Base-by-base conservation (phyloP, 768 basidiomycete species). In the Leccinum obscurum region DNA sequence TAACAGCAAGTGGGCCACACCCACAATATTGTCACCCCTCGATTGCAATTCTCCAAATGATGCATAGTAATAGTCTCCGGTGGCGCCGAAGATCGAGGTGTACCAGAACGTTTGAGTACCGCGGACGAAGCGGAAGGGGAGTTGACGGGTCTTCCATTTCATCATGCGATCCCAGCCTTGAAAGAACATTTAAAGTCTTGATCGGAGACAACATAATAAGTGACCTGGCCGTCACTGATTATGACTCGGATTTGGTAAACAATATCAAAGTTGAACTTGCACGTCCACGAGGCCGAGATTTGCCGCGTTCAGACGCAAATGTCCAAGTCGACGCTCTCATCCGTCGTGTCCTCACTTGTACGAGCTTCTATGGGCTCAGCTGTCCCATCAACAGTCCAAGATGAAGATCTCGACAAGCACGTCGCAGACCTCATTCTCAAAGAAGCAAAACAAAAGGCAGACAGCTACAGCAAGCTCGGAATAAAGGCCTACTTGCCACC, bases 371-470 rank as follows among this genome's bases (percentile, higher is more conserved):
- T 92, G 84, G 91, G 92, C 51, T 64, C 83, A 15, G 83, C 90
- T 0, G 76, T 89, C 1, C 67, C 85, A 6, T 71, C 74, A 56
- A 77, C 77, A 1, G 84, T 92, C 32, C 81, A 83, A 13, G 92
- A 96, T 69, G 89, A 89, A 20, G 93, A 97, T 67, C 84, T 98
- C 51, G 96, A 98, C 76, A 83, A 85, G 50, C 92, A 93, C 69
- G 93, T 99, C 30, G 93, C 93, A 2, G 90, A 94, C 55, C 83
- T 98, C 58, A 88, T 99, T 55, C 84, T 98, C 44, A 87, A 85
- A 64, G 97, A 98, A 74, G 96, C 97, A 2, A 93, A 92, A 77
- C 87, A 88, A 80, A 92, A 94, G 75, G 93, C 93, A 35, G 86
- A 90, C 67, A 81, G 77, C 59, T 98, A 94, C 71, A 76, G 79